A percentile compares a stretch with the other conserved stretches of the same genome.
Evolutionary conservation across 495 filamentous ascomycete genomes (phyloP).

Genomic region (Lophiostoma macrostomum): DNA sequence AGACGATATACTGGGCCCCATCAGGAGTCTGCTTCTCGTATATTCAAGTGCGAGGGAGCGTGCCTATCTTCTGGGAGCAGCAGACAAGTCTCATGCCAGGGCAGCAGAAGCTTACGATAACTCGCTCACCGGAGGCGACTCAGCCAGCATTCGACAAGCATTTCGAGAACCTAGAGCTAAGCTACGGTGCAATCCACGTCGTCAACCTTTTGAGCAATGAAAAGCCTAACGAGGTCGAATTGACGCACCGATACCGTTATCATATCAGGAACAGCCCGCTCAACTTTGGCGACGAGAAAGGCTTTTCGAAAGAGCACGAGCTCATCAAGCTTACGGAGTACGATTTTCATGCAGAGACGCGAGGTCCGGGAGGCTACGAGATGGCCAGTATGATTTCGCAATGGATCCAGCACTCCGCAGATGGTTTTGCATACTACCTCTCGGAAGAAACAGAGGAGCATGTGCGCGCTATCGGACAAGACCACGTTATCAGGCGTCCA

Average conservation of each 20-base stretch:
- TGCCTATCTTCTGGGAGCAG: constrained; percentile 98
- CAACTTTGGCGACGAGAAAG: constrained; percentile 48
- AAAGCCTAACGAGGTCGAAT: constrained; percentile 76
- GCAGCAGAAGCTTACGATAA: constrained; percentile 92
- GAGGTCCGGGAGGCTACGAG: constrained; percentile 82
- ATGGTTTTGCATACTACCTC: constrained; percentile 86
- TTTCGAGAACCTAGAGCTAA: constrained; percentile 74
- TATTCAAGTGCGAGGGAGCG: constrained; percentile 84
- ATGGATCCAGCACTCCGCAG: constrained; percentile 69
- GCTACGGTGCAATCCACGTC: constrained; percentile 86
- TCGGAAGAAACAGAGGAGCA: constrained; percentile 64
- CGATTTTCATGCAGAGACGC: constrained; percentile 93
- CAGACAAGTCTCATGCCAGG: constrained; percentile 79
- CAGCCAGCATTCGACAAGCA: constrained; percentile 95
- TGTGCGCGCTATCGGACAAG: constrained; percentile 33
- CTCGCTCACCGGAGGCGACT: constrained; percentile 83
- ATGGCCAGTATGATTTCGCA: constrained; percentile 74
- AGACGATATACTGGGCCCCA: constrained; percentile 70
- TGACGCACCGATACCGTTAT: constrained; percentile 72
- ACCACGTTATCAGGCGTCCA: constrained; percentile 47
- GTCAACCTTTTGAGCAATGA: constrained; percentile 87
- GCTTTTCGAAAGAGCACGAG: constrained; percentile 52
- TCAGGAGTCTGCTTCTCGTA: constrained; percentile 84
- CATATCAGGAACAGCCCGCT: constrained; percentile 70
- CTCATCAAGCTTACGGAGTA: constrained; percentile 78